A percentile compares a stretch with the other conserved stretches of the same genome.
Evolutionary conservation across 768 basidiomycete species (phyloP).

Genomic region (Tremella fuciformis): DNA sequence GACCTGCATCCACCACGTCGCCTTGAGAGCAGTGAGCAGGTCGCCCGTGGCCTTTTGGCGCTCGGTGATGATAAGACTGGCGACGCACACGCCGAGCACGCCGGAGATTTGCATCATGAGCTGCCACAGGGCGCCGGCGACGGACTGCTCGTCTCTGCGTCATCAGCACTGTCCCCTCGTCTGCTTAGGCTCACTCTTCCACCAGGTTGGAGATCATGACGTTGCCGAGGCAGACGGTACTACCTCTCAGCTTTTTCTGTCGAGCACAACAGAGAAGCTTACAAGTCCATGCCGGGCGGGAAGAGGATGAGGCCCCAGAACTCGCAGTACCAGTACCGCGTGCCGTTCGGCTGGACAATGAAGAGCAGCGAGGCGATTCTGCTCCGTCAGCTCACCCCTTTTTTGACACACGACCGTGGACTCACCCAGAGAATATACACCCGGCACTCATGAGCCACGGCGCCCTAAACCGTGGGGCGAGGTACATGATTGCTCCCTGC

Average conservation of each 20-base stretch:
- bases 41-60: conserved; percentile 10
- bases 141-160: conserved; percentile 24
- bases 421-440: conserved; percentile 7
- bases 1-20: conserved; percentile 19
- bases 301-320: conserved; percentile 27
- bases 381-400: neutral
- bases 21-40: conserved; percentile 18
- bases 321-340: conserved; percentile 34
- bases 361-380: conserved; percentile 21
- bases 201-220: conserved; percentile 33
- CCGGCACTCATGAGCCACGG: conserved; percentile 9
- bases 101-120: conserved; percentile 16
- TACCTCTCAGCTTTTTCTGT: neutral
- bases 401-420: neutral
- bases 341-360: conserved; percentile 27
- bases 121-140: conserved; percentile 33
- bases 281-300: conserved; percentile 31
- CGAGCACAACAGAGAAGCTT: neutral
- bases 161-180: neutral
- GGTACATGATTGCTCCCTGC: conserved; percentile 3
- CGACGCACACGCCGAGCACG: conserved; percentile 18
- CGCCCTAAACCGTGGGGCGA: conserved; percentile 11
- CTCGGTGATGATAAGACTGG: conserved; percentile 22
- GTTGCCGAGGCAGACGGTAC: conserved; percentile 17
- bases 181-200: conserved; percentile 22